phyloP scores from a whole-genome alignment of 2,329 filamentous ascomycete genomes.

The Aspergillus sp. region DNA sequence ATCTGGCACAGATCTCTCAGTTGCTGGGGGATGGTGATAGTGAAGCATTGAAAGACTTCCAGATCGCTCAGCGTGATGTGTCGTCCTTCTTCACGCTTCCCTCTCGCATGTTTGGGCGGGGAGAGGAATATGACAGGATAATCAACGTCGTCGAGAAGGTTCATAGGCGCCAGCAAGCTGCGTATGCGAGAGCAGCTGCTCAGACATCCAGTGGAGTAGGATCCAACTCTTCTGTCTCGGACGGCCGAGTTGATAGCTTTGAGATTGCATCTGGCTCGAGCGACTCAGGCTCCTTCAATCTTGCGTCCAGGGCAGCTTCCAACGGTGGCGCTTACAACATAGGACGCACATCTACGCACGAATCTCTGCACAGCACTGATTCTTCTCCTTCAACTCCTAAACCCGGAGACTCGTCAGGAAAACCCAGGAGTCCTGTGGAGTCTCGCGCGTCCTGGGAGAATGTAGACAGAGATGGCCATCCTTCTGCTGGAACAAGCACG shows the following conservation, averaged over 20 bases:
- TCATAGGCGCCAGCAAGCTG: conserved; percentile 61
- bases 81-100: conserved; percentile 92
- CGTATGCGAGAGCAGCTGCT: conserved; percentile 32
- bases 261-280: conserved; percentile 57
- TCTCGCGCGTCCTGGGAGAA: conserved; percentile 38
- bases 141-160: conserved; percentile 75
- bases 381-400: conserved; percentile 37
- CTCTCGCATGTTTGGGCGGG: conserved; percentile 75
- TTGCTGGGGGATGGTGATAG: conserved; percentile 75
- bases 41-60: conserved; percentile 69
- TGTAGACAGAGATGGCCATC: conserved; percentile 42
- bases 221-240: conserved; percentile 56
- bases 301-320: conserved; percentile 42
- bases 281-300: conserved; percentile 52
- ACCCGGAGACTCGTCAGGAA: conserved; percentile 25
- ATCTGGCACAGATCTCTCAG: conserved; percentile 72
- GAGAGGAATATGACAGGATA: conserved; percentile 69
- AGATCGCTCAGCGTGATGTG: conserved; percentile 79
- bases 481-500: conserved; percentile 33
- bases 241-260: conserved; percentile 50
- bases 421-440: conserved; percentile 41
- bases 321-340: conserved; percentile 33
- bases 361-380: conserved; percentile 39
- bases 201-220: conserved; percentile 48
- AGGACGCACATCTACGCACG: conserved; percentile 34